These are phyloP conservation scores for Pseudoperonospora humuli DNA, from an alignment of 352 stramenopile genomes.

Conservation along the genomic window DNA sequence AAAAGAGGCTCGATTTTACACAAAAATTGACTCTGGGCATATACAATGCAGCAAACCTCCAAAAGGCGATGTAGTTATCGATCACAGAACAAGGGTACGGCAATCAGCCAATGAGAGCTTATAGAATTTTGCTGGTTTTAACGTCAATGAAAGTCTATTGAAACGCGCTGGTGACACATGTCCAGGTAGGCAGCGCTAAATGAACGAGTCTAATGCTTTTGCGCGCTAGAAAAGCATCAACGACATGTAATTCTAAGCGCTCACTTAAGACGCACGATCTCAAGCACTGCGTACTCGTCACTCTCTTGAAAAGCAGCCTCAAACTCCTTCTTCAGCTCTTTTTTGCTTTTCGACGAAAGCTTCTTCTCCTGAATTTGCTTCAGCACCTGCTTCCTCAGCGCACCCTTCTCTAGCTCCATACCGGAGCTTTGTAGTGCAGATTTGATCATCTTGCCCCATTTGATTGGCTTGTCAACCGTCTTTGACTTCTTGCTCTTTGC, in stretches of 20 bases:
- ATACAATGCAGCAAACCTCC: no score
- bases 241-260: conserved; percentile 2
- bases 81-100: no score
- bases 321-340: conserved; percentile 62
- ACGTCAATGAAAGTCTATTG: no score
- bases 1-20: no score
- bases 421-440: conserved; percentile 35
- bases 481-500: conserved; percentile 37
- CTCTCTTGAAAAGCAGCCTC: conserved; percentile 36
- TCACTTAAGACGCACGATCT: conserved; percentile 43
- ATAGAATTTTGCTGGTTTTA: no score
- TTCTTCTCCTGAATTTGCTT: conserved; percentile 36
- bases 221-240: no score
- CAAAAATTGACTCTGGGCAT: no score
- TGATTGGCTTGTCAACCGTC: conserved; percentile 42
- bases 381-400: conserved; percentile 41
- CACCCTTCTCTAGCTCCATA: conserved; percentile 48
- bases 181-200: no score
- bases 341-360: conserved; percentile 44
- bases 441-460: conserved; percentile 71
- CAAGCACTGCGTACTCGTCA: conserved; percentile 37
- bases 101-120: no score
- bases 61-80: no score
- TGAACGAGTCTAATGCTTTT: no score
- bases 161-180: no score